Conservation (phyloP, 1,284 basidiomycete species). For the Flammula alnicola region DNA sequence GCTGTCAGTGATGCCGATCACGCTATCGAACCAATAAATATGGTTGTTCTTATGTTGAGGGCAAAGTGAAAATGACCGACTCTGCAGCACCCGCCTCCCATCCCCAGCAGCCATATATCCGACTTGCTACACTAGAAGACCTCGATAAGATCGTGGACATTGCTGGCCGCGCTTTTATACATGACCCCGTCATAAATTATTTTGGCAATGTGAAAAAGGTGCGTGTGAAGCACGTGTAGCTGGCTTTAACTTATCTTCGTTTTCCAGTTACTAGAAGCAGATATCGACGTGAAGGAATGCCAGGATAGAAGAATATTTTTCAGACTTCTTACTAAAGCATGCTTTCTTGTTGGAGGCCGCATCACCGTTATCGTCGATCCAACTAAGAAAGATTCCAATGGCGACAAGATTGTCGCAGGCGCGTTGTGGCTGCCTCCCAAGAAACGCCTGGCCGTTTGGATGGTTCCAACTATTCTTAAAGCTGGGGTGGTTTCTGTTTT, state of each 20-base stretch:
- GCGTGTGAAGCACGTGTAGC: not conserved
- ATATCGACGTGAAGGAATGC: slow-evolving; percentile 19
- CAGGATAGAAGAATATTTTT: slow-evolving; percentile 21
- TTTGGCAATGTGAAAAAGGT: slow-evolving; percentile 27
- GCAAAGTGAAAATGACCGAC: too few relatives aligned
- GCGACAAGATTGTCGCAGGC: slow-evolving; percentile 25
- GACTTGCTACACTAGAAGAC: slow-evolving; percentile 27
- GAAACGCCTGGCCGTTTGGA: slow-evolving; percentile 28
- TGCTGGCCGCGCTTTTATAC: slow-evolving; percentile 25
- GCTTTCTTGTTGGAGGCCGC: slow-evolving; percentile 27
- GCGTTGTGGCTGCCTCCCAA: slow-evolving; percentile 35
- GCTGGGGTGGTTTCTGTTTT: slow-evolving; percentile 28
- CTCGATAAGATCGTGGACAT: slow-evolving; percentile 24
- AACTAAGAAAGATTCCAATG: not conserved
- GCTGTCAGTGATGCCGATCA: too few relatives aligned
- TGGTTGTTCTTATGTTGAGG: too few relatives aligned
- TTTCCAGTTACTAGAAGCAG: slow-evolving; percentile 20
- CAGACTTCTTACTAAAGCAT: slow-evolving; percentile 26
- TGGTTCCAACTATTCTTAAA: slow-evolving; percentile 25
- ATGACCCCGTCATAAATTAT: slow-evolving; percentile 31
- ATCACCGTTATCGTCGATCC: slow-evolving; percentile 30
- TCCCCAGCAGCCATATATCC: slow-evolving; percentile 17
- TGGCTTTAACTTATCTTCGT: not conserved
- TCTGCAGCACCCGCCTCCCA: too few relatives aligned
- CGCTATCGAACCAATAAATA: too few relatives aligned